phyloP scores from a whole-genome alignment of 148 eudicot genomes.

The Oxyria digyna region DNA sequence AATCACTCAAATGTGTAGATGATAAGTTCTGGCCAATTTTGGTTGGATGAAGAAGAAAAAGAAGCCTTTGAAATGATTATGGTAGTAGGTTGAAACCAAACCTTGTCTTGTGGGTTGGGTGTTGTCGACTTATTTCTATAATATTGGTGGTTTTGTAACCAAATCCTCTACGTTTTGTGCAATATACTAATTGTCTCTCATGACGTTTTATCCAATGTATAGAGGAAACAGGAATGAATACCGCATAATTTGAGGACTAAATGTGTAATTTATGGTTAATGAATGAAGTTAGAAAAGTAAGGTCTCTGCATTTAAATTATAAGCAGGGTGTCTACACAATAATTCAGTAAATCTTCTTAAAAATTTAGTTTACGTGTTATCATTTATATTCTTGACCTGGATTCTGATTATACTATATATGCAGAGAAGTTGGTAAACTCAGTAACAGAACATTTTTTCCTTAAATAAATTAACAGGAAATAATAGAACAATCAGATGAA shows the following conservation, averaged over 20 bases:
- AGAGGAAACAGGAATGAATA: background rate
- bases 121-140: too few relatives aligned
- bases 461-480: constrained; percentile 39
- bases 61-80: too few relatives aligned
- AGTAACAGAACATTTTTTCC: constrained; percentile 39
- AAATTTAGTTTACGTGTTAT: background rate
- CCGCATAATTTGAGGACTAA: background rate
- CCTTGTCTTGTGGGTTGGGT: background rate
- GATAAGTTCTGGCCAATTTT: too few relatives aligned
- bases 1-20: too few relatives aligned
- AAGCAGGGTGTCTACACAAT: background rate
- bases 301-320: background rate
- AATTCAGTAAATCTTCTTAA: background rate
- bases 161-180: too few relatives aligned
- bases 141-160: too few relatives aligned
- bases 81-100: background rate
- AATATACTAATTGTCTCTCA: background rate
- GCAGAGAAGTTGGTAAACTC: background rate
- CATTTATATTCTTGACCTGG: background rate
- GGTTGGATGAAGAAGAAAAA: too few relatives aligned
- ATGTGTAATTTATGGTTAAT: background rate
- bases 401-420: background rate
- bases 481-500: constrained; percentile 29
- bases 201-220: background rate
- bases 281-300: background rate